phyloP scores from a whole-genome alignment of 257 asterid genomes.

The Catharanthus roseus region DNA sequence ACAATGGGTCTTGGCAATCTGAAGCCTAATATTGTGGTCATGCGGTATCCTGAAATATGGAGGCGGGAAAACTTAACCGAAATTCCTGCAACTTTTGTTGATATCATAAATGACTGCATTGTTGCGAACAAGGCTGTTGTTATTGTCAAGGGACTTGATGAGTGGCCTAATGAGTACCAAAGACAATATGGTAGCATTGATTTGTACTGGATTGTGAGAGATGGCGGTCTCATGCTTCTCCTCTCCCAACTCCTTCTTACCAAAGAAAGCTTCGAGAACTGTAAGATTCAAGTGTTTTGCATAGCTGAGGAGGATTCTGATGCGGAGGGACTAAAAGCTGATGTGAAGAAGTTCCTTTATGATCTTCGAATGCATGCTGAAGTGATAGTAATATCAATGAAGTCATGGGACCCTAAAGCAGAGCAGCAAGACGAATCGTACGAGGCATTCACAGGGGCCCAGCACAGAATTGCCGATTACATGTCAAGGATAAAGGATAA shows the following conservation, averaged over 20 bases:
- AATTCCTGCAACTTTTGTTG: conserved; percentile 86
- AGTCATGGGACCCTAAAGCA: conserved; percentile 71
- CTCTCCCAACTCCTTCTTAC: conserved; percentile 95
- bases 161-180: conserved; percentile 98
- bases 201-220: conserved; percentile 93
- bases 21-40: conserved; percentile 86
- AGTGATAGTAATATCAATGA: conserved; percentile 90
- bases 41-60: conserved; percentile 99
- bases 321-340: conserved; percentile 85
- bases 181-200: conserved; percentile 91
- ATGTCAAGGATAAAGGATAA: conserved; percentile 53
- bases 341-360: conserved; percentile 82
- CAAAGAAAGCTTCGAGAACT: conserved; percentile 87
- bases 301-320: conserved; percentile 97
- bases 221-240: conserved; percentile 96
- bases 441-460: conserved; percentile 69
- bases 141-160: conserved; percentile 91
- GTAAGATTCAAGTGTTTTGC: conserved; percentile 94
- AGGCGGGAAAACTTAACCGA: conserved; percentile 80
- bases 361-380: conserved; percentile 98
- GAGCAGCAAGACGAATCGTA: conserved; percentile 77
- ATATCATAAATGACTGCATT: conserved; percentile 87
- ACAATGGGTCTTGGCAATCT: conserved; percentile 98
- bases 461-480: conserved; percentile 58
- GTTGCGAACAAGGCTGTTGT: conserved; percentile 98